phyloP scores from a whole-genome alignment of 2,329 filamentous ascomycete genomes.

The Xylaria hypoxylon region DNA sequence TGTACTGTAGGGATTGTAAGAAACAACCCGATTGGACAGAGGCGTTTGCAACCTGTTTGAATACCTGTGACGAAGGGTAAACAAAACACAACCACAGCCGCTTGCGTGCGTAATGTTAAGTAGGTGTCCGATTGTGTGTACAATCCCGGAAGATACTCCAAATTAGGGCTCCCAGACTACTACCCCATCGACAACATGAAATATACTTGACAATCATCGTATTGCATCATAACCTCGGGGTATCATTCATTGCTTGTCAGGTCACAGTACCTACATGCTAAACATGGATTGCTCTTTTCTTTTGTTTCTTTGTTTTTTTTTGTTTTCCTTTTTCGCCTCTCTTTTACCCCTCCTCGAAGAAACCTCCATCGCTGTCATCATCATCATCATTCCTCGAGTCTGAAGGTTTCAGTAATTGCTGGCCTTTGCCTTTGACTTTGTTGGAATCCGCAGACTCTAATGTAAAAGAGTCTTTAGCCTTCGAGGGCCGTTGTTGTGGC shows the following conservation, averaged over 20 bases:
- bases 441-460: conserved; percentile 33
- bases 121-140: neutral
- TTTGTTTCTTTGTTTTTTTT: neutral
- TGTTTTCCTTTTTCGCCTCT: conserved; percentile 35
- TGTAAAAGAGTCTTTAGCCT: conserved; percentile 34
- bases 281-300: neutral
- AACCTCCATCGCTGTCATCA: conserved; percentile 66
- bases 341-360: conserved; percentile 61
- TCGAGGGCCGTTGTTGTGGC: conserved; percentile 29
- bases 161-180: neutral
- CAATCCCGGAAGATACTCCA: too few species aligned
- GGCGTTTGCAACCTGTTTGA: neutral
- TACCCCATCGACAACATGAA: neutral
- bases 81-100: neutral
- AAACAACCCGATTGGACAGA: neutral
- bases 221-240: conserved; percentile 30
- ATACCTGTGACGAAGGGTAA: neutral
- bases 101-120: neutral
- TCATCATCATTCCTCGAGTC: conserved; percentile 56
- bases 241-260: conserved; percentile 40
- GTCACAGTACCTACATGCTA: conserved; percentile 17
- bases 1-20: too few species aligned
- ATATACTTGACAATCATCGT: neutral
- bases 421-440: conserved; percentile 52
- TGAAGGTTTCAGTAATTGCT: conserved; percentile 51